Base-by-base conservation (phyloP, 2,329 filamentous ascomycete genomes). In the Aspergillus luchuensis region DNA sequence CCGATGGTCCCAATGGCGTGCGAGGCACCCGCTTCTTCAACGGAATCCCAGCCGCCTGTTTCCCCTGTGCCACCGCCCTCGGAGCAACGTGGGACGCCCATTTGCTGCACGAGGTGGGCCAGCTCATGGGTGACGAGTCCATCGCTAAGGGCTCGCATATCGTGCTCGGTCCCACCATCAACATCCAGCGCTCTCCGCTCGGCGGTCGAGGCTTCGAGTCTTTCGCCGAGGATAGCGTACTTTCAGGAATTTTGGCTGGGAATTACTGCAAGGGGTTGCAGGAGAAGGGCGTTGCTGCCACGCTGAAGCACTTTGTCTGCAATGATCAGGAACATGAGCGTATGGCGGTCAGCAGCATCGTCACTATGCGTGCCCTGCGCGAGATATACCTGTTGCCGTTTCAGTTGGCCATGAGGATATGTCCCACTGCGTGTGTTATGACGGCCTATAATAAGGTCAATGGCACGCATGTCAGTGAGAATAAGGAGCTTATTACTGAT, bases 121-220 rank as follows among this genome's bases (percentile, higher is more conserved):
- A 85, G 59, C 84, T 91, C 65, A 84, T 94, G 60, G 91, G 87
- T 11, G 81, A 87, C 11, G 91, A 95, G 75, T 82, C 84, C 23
- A 89, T 87, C 68, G 89, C 90, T 17, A 88, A 91, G 69, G 90
- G 89, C 5, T 88, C 89, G 28, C 84, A 92, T 61, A 84, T 93
- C 36, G 80, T 93, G 4, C 82, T 94, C 8, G 91, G 88, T 0
- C 91, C 90, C 2, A 93, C 91, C 0, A 87, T 92, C 36, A 92
- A 91, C 78, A 89, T 92, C 81, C 91, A 95, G 69, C 85, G 91
- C 15, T 90, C 90, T 53, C 91, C 91, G 0, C 82, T 95, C 0
- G 91, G 91, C n/a, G 91, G 91, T 17, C 84, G 91, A 61, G 92
- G 92, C 65, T 96, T 95, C 67, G 91, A 96, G 76, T 92, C 91